A percentile compares a stretch with the other conserved stretches of the same genome.
These are phyloP conservation scores for Collybia mongolica DNA, from an alignment of 768 basidiomycete genomes.

Conservation along the genomic window DNA sequence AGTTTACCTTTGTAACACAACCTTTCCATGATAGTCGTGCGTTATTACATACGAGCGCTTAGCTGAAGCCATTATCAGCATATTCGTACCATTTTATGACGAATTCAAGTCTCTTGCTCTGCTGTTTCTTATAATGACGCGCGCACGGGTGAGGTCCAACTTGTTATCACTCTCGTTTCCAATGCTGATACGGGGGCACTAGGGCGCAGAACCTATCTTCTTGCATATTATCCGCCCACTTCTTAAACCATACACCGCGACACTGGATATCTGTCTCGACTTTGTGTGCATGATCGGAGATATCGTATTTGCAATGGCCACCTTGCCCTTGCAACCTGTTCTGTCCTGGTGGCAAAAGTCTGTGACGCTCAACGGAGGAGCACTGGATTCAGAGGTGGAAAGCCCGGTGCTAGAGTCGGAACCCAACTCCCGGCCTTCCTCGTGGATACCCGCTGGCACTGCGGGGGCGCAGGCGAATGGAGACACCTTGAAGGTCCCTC, in stretches of 20 bases:
- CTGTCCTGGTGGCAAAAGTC: conserved; percentile 34
- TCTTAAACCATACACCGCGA: conserved; percentile 68
- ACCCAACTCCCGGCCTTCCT: not conserved
- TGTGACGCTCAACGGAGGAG: conserved; percentile 15
- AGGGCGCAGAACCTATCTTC: conserved; percentile 88
- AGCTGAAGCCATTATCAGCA: conserved; percentile 59
- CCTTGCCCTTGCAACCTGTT: conserved; percentile 35
- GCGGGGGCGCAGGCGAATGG: not conserved
- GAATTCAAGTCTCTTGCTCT: conserved; percentile 76
- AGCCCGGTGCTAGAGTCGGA: not conserved
- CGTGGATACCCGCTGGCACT: not conserved
- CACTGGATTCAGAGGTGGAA: conserved; percentile 19
- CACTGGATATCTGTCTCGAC: conserved; percentile 66
- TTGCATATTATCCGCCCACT: conserved; percentile 79
- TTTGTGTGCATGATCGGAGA: conserved; percentile 64
- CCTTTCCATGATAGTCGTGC: conserved; percentile 50
- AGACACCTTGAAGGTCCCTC: conserved; percentile 10
- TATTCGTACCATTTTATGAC: conserved; percentile 82
- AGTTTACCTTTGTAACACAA: not conserved
- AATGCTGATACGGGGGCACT: not conserved
- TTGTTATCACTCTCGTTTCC: not conserved
- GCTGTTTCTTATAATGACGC: conserved; percentile 73
- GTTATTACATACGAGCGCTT: conserved; percentile 67
- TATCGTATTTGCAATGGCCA: conserved; percentile 43
- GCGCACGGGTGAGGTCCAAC: conserved; percentile 53